Base-by-base conservation (phyloP, 371 early-diverging fungal genomes). In the Lichtheimia ramosa region DNA sequence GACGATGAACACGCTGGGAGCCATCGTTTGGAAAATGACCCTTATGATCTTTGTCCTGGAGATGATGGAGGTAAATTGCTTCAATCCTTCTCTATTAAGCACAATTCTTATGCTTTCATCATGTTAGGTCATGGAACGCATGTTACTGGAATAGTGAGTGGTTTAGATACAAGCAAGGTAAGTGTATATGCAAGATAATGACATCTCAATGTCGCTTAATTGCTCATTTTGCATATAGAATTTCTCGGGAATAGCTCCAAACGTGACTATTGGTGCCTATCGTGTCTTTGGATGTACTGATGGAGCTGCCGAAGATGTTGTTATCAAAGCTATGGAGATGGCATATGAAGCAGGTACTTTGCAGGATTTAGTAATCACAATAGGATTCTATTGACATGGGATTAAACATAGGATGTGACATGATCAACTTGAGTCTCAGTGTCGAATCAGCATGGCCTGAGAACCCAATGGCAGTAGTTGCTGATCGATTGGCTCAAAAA, bases 261-360 rank as follows among this genome's bases (percentile, higher is more conserved):
- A 81, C 7, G 82, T 71, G 25, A 83, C 70, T 2, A 61, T 82
- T 41, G 82, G 81, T n/a, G 74, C 69, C 39, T 85, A 81, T 65
- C 73, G 85, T 34, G 65, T 84, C 16, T 85, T 89, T 65, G 83
- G 84, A 14, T 88, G 89, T 68, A 58, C 64, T 2, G 89, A 84
- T 5, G 71, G 70, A 43, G 79, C 84, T 5, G 69, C 69, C 2
- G 76, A 75, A 56, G 88, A 87, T 54, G 65, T 79, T 15, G 77
- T 91, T 7, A 74, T 84, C 20, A 63, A 73, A 23, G 90, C 84
- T 7, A 69, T 91, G 56, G 72, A 76, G 43, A 65, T 80, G 25
- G 74, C 74, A 18, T 65, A 83, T 4, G 66, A 54, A 18, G 79
- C 75, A 3, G 85, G 81, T 46, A 79, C 25, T 56, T 55, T 0